Conservation (phyloP, 371 early-diverging fungal species). For the Aphelidium insulamus region DNA sequence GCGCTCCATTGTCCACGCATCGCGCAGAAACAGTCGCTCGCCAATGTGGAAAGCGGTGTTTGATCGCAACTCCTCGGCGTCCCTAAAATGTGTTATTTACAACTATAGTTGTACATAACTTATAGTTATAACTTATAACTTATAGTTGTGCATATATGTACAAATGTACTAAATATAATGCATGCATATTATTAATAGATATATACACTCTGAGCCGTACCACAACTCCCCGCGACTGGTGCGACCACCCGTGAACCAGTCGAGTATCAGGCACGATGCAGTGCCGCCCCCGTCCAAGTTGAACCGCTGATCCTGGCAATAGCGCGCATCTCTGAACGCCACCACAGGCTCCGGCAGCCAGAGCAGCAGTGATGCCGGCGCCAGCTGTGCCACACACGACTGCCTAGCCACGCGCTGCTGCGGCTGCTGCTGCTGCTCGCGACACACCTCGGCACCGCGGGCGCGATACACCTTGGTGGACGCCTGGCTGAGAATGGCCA, state of each 20-base stretch:
- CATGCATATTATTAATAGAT: no score
- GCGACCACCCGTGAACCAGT: slow-evolving; percentile 62
- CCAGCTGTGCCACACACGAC: slow-evolving; percentile 8
- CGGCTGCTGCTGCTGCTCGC: neutral
- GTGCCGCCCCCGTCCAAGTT: slow-evolving; percentile 14
- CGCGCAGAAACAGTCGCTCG: no score
- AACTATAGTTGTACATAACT: no score
- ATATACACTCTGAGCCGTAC: no score
- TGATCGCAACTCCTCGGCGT: no score
- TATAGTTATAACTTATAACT: no score
- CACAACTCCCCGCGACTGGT: slow-evolving; percentile 44
- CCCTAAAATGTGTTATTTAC: no score
- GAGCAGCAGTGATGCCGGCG: slow-evolving; percentile 16
- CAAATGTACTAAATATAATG: no score
- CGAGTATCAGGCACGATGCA: slow-evolving; percentile 34
- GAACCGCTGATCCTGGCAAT: slow-evolving; percentile 31
- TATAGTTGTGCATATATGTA: no score
- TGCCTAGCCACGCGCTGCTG: slow-evolving; percentile 1
- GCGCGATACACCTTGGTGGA: slow-evolving; percentile 47
- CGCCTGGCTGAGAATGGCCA: slow-evolving; percentile 49
- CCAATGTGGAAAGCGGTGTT: no score
- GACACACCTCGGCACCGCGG: neutral
- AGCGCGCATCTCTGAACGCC: slow-evolving; percentile 34
- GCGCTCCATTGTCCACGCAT: no score
- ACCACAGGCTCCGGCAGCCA: slow-evolving; percentile 54